phyloP scores from a whole-genome alignment of 2,329 filamentous ascomycete species.

The Alternaria atra region DNA sequence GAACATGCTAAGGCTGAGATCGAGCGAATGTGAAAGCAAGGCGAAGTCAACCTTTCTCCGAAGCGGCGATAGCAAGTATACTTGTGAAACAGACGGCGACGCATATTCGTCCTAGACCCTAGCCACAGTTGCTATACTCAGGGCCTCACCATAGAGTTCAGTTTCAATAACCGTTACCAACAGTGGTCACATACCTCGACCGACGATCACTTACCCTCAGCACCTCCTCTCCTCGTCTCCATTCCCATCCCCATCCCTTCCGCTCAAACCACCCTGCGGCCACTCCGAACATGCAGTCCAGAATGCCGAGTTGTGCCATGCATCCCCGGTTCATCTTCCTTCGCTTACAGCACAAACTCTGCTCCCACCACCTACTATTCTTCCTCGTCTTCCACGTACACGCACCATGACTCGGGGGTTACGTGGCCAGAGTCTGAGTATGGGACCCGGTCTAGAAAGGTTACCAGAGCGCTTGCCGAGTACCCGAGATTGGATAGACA shows the following conservation, averaged over 20 bases:
- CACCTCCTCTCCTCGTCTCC: background rate
- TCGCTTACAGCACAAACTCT: background rate
- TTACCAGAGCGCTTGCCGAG: background rate
- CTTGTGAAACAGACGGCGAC: background rate
- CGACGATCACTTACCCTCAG: background rate
- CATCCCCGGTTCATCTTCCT: background rate
- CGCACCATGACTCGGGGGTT: background rate
- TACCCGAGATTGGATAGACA: background rate
- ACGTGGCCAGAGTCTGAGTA: background rate
- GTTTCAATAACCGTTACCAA: constrained; percentile 1
- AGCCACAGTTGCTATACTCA: background rate
- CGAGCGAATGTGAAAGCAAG: background rate
- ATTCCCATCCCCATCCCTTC: background rate
- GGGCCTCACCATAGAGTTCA: background rate
- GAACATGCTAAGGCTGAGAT: background rate
- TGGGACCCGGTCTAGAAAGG: background rate
- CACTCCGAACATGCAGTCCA: background rate
- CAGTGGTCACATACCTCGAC: background rate
- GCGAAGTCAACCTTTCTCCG: background rate
- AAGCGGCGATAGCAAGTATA: background rate
- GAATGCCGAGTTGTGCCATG: background rate
- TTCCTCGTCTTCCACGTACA: background rate
- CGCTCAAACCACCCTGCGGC: background rate
- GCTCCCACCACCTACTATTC: background rate
- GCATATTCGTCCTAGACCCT: background rate